Evolutionary conservation across 768 basidiomycete species (phyloP), one percentile per base, ranked within the genome.

Genomic region (Termitomyces sp.): DNA sequence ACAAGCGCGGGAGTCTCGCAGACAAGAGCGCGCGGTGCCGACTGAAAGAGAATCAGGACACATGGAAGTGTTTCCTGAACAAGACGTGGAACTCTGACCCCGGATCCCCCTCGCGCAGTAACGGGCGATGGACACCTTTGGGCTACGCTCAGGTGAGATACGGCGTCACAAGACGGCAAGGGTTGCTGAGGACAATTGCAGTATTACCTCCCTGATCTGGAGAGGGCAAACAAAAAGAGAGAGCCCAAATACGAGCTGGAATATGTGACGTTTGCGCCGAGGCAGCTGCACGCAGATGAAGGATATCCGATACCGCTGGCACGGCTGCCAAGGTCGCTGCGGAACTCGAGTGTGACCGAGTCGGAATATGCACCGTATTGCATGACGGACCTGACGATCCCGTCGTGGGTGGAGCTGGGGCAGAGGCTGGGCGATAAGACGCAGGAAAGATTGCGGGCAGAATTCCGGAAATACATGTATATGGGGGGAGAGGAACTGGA

Each of bases 111-210:
- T 89, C 89, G 26, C 76, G 89, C 56, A 74, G 64, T 35, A 94
- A 94, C 68, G 73, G 73, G 50, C 76, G 78, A 47, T 87, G 86
- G 80, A 82, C 84, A 9, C 86, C 89, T 4, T 72, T 94, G 42
- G 91, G 91, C 45, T 97, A 87, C 74, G 85, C 89, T 49, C 94
- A 96, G 81, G 92, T 91, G 15, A 66, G 53, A 79, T 62, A 23
- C n/a, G 56, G 38, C 11, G 26, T 30, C 37, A 62, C 63, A 47
- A 41, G 57, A 40, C 23, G 1, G 41, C 51, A 62, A 35, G 60
- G 62, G 44, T 48, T 45, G 8, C 26, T 23, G 12, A 19, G 43
- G 37, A 52, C 54, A 55, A 35, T 17, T 60, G 48, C 70, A 91
- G 88, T 91, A 83, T 67, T 85, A 81, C 66, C 69, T 94, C 45